Percentiles rank a stretch among this genome's conserved stretches.
These are phyloP conservation scores for Rhytidiadelphus loreus DNA, from an alignment of 225 moss, liverwort and hornwort genomes.

Conservation along the genomic window DNA sequence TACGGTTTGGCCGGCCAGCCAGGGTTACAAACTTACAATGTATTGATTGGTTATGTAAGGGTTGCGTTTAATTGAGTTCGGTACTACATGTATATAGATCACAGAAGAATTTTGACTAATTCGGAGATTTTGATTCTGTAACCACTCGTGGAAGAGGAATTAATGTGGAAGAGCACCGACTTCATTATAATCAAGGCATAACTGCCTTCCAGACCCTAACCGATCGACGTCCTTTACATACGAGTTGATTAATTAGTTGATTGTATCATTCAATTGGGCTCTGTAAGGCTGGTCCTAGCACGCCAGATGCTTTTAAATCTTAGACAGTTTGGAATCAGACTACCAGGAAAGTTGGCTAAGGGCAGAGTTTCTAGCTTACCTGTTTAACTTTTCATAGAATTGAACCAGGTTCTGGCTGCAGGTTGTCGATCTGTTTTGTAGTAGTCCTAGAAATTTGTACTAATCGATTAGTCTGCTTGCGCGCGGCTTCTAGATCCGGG, in stretches of 20 bases:
- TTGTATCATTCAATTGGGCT: background rate
- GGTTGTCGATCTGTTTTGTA: background rate
- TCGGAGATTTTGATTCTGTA: background rate
- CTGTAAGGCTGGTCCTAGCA: background rate
- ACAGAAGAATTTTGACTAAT: background rate
- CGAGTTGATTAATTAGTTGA: background rate
- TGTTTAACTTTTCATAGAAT: background rate
- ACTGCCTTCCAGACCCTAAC: background rate
- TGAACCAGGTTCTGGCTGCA: background rate
- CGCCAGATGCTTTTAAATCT: background rate
- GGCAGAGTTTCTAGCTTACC: background rate
- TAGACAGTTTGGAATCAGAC: background rate
- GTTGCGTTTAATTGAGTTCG: background rate
- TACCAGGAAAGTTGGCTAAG: background rate
- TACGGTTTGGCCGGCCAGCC: background rate
- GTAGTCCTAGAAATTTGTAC: background rate
- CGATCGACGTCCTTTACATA: background rate
- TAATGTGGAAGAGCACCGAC: background rate
- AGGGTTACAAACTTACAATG: background rate
- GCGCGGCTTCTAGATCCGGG: background rate
- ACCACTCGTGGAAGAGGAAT: slow-evolving; percentile 8
- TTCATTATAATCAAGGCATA: background rate
- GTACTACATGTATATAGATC: background rate
- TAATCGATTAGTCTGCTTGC: background rate
- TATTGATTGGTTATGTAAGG: background rate